phyloP scores from a whole-genome alignment of 352 stramenopile genomes.

The Globisporangium viniferum region DNA sequence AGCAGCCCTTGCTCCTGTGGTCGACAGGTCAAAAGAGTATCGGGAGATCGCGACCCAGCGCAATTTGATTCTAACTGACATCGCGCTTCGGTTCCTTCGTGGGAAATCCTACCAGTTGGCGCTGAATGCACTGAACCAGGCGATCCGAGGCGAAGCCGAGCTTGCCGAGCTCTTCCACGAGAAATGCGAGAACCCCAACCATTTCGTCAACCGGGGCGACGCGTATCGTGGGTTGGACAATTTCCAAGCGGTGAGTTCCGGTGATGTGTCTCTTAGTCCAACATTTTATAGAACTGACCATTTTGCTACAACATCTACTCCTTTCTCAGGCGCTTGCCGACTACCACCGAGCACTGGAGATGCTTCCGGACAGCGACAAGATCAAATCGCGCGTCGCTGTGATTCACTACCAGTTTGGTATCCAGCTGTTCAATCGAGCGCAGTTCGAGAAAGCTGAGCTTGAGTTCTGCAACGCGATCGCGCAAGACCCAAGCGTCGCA shows the following conservation, averaged over 20 bases:
- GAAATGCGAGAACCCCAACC: constrained; percentile 42
- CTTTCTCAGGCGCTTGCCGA: constrained; percentile 58
- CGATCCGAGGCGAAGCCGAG: constrained; percentile 56
- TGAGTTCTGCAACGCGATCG: constrained; percentile 64
- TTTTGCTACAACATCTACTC: background rate
- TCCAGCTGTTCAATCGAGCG: constrained; percentile 72
- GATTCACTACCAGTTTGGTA: constrained; percentile 81
- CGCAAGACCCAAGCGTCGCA: constrained; percentile 45
- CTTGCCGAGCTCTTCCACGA: constrained; percentile 46
- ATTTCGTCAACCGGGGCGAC: constrained; percentile 69
- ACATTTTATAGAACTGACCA: background rate
- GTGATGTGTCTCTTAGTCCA: background rate
- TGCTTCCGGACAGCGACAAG: constrained; percentile 44
- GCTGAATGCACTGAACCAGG: constrained; percentile 80
- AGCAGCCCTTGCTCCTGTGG: background rate
- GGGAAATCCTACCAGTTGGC: constrained; percentile 65
- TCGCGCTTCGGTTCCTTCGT: constrained; percentile 50
- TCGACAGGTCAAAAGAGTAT: constrained; percentile 51
- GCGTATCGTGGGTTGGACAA: constrained; percentile 70
- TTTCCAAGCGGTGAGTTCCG: constrained; percentile 51
- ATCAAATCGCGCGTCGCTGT: constrained; percentile 62
- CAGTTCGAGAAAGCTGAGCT: constrained; percentile 74
- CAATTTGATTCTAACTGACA: constrained; percentile 75
- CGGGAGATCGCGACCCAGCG: constrained; percentile 65
- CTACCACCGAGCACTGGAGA: constrained; percentile 69